Percentiles rank a stretch among this genome's conserved stretches.
Evolutionary conservation across 1,284 basidiomycete species (phyloP).

Genomic region (Boletus hoseneyae): DNA sequence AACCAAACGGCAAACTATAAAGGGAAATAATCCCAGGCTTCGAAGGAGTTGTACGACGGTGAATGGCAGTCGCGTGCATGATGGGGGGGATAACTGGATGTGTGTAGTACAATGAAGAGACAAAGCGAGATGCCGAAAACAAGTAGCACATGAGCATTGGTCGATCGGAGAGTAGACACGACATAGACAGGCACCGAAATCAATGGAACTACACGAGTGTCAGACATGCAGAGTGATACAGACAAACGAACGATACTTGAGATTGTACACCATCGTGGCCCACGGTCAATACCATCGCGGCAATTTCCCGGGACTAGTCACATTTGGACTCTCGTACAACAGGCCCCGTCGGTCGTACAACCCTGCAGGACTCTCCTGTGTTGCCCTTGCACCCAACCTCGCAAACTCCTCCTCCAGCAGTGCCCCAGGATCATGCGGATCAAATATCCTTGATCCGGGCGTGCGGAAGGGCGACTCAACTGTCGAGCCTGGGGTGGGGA

Average conservation of each 20-base stretch:
- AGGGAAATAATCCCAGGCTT: neutral
- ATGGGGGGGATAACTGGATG: neutral
- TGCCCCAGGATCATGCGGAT: conserved; percentile 63
- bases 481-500: conserved; percentile 34
- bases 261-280: neutral
- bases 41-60: too few relatives aligned
- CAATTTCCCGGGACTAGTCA: conserved; percentile 44
- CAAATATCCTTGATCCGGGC: conserved; percentile 52
- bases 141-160: conserved; percentile 3
- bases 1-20: conserved; percentile 7
- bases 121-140: conserved; percentile 13
- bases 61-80: conserved; percentile 1
- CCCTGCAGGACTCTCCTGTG: conserved; percentile 54
- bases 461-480: conserved; percentile 57
- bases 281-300: conserved; percentile 46
- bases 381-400: conserved; percentile 40
- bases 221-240: too few relatives aligned
- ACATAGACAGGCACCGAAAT: too few relatives aligned
- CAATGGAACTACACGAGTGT: too few relatives aligned
- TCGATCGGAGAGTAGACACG: too few relatives aligned
- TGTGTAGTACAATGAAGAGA: conserved; percentile 12
- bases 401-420: conserved; percentile 65
- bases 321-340: conserved; percentile 61
- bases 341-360: conserved; percentile 49
- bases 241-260: neutral